Conservation (phyloP, 148 eudicot genomes). For the Rhododendron henanense region DNA sequence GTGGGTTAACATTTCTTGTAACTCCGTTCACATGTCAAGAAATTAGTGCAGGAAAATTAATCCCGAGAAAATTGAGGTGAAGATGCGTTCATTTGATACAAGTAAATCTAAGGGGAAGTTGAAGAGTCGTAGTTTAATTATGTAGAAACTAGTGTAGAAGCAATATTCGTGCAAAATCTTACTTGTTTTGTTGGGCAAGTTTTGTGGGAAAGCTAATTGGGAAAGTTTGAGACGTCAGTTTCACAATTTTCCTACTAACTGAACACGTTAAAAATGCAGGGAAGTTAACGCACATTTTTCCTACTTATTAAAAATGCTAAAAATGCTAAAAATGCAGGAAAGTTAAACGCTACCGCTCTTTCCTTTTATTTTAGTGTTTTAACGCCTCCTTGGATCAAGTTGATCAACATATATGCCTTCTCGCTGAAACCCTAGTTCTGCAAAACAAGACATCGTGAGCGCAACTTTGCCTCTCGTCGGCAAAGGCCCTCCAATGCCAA, state of each 20-base stretch:
- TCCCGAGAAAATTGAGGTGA: neutral
- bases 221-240: neutral
- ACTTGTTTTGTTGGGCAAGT: neutral
- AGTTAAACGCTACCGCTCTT: neutral
- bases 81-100: neutral
- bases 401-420: too few relatives aligned
- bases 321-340: neutral
- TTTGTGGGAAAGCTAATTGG: neutral
- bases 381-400: too few relatives aligned
- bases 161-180: neutral
- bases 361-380: neutral
- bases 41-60: neutral
- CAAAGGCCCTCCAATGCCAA: too few relatives aligned
- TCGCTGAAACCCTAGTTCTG: too few relatives aligned
- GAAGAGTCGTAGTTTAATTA: neutral
- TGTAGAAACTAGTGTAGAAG: neutral
- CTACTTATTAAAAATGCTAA: too few relatives aligned
- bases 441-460: too few relatives aligned
- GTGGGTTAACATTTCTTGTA: slow-evolving; percentile 25
- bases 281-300: neutral
- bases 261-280: neutral
- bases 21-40: neutral
- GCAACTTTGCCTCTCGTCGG: too few relatives aligned
- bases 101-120: neutral
- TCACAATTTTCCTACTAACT: neutral